phyloP scores from a whole-genome alignment of 225 moss, liverwort and hornwort species.

The Marchantia polymorpha region DNA sequence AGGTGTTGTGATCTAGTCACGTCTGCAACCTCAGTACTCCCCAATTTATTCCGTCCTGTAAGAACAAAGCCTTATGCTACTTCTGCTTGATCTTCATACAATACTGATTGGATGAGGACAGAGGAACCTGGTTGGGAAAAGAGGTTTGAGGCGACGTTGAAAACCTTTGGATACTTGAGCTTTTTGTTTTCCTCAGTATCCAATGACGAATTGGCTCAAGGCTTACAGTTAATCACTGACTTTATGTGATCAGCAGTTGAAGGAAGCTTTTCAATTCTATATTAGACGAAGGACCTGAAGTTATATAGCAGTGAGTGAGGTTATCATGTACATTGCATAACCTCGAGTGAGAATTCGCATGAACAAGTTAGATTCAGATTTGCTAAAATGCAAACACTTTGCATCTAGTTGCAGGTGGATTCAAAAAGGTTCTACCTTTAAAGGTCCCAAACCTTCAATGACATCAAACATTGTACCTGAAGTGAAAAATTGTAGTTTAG shows the following conservation, averaged over 20 bases:
- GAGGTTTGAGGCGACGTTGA: background rate
- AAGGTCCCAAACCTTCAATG: too few species aligned
- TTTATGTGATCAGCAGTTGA: background rate
- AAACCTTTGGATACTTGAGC: background rate
- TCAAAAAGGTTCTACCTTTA: background rate
- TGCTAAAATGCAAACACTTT: background rate
- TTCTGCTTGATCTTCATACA: background rate
- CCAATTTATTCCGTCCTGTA: background rate
- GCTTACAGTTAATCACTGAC: background rate
- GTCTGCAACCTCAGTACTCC: background rate
- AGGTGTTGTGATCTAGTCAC: background rate
- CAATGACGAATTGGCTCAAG: background rate
- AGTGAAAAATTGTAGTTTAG: too few species aligned
- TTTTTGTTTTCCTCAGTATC: background rate
- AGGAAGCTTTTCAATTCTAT: background rate
- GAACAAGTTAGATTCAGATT: background rate
- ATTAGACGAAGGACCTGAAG: background rate
- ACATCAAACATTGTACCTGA: too few species aligned
- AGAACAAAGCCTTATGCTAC: background rate
- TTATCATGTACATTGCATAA: background rate
- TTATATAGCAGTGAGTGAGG: background rate
- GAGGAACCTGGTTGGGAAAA: background rate
- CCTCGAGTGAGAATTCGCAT: background rate
- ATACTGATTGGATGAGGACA: background rate
- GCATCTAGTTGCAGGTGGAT: background rate